These are phyloP conservation scores for Plasmopara muralis DNA, from an alignment of 352 stramenopile species.

Conservation along the genomic window DNA sequence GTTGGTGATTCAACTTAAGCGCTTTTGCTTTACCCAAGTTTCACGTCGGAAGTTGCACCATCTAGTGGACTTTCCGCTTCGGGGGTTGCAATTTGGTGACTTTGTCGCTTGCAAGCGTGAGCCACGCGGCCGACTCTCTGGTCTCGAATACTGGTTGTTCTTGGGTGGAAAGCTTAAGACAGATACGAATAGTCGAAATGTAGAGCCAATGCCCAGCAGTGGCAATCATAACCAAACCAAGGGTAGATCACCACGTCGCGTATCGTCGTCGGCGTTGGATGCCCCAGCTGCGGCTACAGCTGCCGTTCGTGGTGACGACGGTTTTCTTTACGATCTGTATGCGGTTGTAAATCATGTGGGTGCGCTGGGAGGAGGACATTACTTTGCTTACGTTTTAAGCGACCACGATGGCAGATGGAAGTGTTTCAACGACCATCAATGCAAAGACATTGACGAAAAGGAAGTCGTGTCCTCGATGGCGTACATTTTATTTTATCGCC, in stretches of 20 bases:
- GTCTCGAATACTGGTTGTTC: slow-evolving; percentile 65
- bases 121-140: slow-evolving; percentile 34
- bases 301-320: slow-evolving; percentile 40
- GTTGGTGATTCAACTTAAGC: slow-evolving; percentile 99
- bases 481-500: slow-evolving; percentile 89
- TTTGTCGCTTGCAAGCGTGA: slow-evolving; percentile 68
- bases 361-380: slow-evolving; percentile 93
- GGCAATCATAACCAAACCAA: slow-evolving; percentile 5
- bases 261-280: slow-evolving; percentile 36
- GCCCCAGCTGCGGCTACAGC: slow-evolving; percentile 54
- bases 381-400: slow-evolving; percentile 84
- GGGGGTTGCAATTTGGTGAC: slow-evolving; percentile 83
- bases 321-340: slow-evolving; percentile 94
- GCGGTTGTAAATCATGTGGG: slow-evolving; percentile 97
- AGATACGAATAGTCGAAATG: slow-evolving; percentile 6
- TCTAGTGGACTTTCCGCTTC: slow-evolving; percentile 93
- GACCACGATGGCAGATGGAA: slow-evolving; percentile 93
- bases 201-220: slow-evolving; percentile 8
- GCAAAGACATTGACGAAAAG: slow-evolving; percentile 80
- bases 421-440: slow-evolving; percentile 96
- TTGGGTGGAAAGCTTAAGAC: slow-evolving; percentile 61
- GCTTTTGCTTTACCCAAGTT: slow-evolving; percentile 96
- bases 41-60: slow-evolving; percentile 93
- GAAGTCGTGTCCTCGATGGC: slow-evolving; percentile 82
- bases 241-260: slow-evolving; percentile 11